Evolutionary conservation across 805 yeast genomes (phyloP), one percentile per base, ranked within the genome.

Genomic region (Kodamaea jinghongensis): DNA sequence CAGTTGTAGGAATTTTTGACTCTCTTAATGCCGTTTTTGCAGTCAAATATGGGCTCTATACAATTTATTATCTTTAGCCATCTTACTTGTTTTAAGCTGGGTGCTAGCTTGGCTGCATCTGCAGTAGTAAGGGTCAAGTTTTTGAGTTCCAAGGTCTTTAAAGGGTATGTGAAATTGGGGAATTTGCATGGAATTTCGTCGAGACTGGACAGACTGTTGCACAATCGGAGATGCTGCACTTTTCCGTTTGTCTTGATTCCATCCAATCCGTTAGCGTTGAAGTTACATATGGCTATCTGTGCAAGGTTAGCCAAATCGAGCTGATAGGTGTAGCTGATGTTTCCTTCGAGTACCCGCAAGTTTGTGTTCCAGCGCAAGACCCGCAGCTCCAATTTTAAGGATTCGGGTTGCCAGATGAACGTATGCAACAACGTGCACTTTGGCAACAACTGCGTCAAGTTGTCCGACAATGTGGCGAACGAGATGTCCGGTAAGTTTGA

Each of bases 401-500:
- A 14, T 2, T 38, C 37, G 7, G 42, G 32, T 13, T 31, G 28
- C 42, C 42, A 38, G 34, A 29, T 25, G 12, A 39, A 39, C 17
- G 34, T 32, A 8, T 30, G 20, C 12, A 47, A 26, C 17, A 38
- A 36, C 13, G 36, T 33, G 22, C 45, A 45, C 14, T 16, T 15
- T 1, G 37, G 38, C 3, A 47, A 31, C 7, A 45, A 26, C 6
- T 11, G 2, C 4, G 31, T n/a, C 25, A 47, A 29, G 12, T 39
- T 17, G 14, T 33, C 39, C 14, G 43, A 28, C 5, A 45, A 23
- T 8, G 14, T 33, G 29, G 39, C 29, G 28, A 41, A 44, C 13
- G 42, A 39, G 4, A 40, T 39, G 30, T 47, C 51, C 10, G 49
- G 51, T 9, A 45, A 33, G 6, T 12, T 23, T 16, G 37, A 28